Evolutionary conservation across 345 rosid species (phyloP), one percentile per base, ranked within the genome.

Genomic region (Lepidium sativum): DNA sequence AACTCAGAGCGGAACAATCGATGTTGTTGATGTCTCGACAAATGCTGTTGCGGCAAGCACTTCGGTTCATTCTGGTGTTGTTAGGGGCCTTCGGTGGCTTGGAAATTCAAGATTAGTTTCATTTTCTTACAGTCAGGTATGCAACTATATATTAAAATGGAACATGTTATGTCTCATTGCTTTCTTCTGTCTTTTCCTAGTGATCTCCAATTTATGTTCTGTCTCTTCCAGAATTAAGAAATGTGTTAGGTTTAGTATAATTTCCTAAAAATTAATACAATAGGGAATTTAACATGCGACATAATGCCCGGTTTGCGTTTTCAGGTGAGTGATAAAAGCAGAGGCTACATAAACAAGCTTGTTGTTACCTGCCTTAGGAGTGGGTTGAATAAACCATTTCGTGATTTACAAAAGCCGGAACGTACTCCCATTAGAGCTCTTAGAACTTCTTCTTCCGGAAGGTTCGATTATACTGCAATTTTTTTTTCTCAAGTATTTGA

Each of bases 71-170:
- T 78, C 54, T 72, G 73, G 87, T 53, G 80, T 78, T 33, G 92
- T 94, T 67, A 82, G 91, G 77, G 99, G 99, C 55, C 78, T 94
- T 71, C 80, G 97, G 25, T 94, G 96, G 96, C 97, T 94, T 74
- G 99, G 97, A 60, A 94, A 94, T 77, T 94, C 97, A 71, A 90
- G 97, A 78, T 71, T 94, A 63, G 96, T 94, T 76, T 94, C 97
- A 57, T 84, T 86, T 83, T 88, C 98, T 40, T 80, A 77, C 75
- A 84, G 55, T 69, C 97, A 86, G 95, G 95, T 89, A 75, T 47
- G 34, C 39, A 52, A 20, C 32, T 60, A 44, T 21, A 41, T 72
- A 23, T 29, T 7, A 65, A 41, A 60, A 31, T 23, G 16, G 34
- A 34, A 8, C 68, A 41, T 41, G 54, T 59, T 39, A 39, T 6